Base-by-base conservation (phyloP, 176 grass and related monocot genomes). In the Poa pratensis region DNA sequence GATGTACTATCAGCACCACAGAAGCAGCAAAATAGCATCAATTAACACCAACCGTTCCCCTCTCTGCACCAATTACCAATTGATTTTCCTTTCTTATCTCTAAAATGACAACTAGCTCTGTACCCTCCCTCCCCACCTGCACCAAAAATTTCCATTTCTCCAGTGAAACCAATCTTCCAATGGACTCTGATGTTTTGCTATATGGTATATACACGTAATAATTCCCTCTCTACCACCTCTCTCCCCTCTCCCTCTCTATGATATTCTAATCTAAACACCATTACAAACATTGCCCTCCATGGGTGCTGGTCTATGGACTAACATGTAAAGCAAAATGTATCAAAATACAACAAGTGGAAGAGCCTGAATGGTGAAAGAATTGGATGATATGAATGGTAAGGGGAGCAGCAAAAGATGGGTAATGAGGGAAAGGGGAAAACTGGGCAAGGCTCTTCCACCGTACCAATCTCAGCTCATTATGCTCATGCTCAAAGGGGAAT, bases 171-270 rank as follows among this genome's bases (percentile, higher is more conserved):
- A 92, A 92, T 88, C 90, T 83, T 64, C 64, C 71, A 74, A 82
- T 88, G 82, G 88, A 81, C 86, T 91, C 80, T 72, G 5, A 81
- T 89, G 80, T 79, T 90, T 87, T 87, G 71, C 73, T 88, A 82
- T 89, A 87, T 53, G 73, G 43, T 85, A 89, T 93, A 24, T 94
- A 91, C 92, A 94, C 78, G 89, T 78, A 91, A 84, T 50, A 83
- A 90, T 90, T 46, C 75, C 72, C 32, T 40, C 80, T 43, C 71
- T 73, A 50, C 65, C 65, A 55, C 85, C 69, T 57, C 46, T 67
- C 51, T 80, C 13, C 40, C 34, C 53, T 51, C 12, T 59, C 28
- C 77, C 76, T 52, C 80, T 59, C 85, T 87, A 81, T 80, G 62
- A 55, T 73, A 83, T 87, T 45, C 77, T 89, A 92, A 84, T 77